Base-by-base conservation (phyloP, 208 protist species). In the Leptomonas seymouri region DNA sequence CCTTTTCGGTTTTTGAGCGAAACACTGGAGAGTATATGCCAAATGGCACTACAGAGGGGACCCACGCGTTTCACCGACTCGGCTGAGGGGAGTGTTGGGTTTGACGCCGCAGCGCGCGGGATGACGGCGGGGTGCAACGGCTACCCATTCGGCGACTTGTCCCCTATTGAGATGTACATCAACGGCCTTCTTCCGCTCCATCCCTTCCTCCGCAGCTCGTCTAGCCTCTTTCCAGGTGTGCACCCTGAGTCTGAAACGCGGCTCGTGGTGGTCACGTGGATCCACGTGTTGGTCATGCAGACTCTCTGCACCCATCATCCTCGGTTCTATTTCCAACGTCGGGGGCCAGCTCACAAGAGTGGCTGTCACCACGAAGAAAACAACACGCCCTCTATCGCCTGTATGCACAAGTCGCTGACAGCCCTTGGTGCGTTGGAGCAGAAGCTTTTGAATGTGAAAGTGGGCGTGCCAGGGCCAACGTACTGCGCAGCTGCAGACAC, bases 181-280 rank as follows among this genome's bases (percentile, higher is more conserved):
- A 31, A 30, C 23, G n/a, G 15, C 12, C n/a, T 62, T 16, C 46
- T 66, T 23, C 60, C 60, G 15, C 20, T 36, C 9, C 46, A 66
- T 28, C 46, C 20, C 1, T 66, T 55, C 14, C n/a, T 66, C 60
- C 30, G 41, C 30, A 54, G 28, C 56, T 46, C 3, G 16, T n/a
- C 2, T 49, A 48, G 15, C 49, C 28, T 23, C 44, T 34, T 34
- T 7, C 11, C n/a, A 15, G 6, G 15, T 3, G 5, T n/a, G 46
- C 48, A 34, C 0, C 39, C 18, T 55, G 44, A 23, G 61, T 20
- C 44, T 18, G 20, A 36, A 18, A 6, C 51, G 15, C 51, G 28
- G 18, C 45, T 75, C 28, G 61, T 64, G 15, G 61, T 44, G 30
- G 5, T 67, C 15, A 75, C 70, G 41, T 50, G 61, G 70, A 30